Base-by-base conservation (phyloP, 192 early-diverging fungal species). In the Gryganskiella cystojenkinii region DNA sequence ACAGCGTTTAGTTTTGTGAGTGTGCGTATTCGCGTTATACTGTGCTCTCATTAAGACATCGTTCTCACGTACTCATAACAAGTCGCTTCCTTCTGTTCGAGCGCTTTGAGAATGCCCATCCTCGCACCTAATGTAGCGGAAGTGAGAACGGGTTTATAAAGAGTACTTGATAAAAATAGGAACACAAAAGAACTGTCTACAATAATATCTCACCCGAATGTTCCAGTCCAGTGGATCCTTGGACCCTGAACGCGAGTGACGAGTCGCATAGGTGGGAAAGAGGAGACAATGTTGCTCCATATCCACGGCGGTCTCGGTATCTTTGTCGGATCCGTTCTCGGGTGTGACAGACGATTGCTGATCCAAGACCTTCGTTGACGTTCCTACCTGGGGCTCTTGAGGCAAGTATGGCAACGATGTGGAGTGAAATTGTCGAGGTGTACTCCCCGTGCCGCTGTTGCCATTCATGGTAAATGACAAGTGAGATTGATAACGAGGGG, bases 231-330 rank as follows among this genome's bases (percentile, higher is more conserved):
- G 56, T 37, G 74, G 74, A 25, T 78, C 74, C 53, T 69, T 78
- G 31, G 74, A 69, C 14, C 67, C 74, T 78, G 60, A 78, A 17
- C 67, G 66, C 11, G 76, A 67, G n/a, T 63, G 56, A 19, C 64
- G 57, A 35, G 68, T 81, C 5, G 84, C 84, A 61, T 85, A 85
- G 8, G 84, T 85, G n/a, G 84, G 84, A 25, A 83, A 83, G 33
- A 85, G 34, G 8, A 85, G 61, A 27, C 84, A 85, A 35, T 85
- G 80, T 25, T 81, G 70, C 49, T 64, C 71, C 0, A 70, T 20
- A 59, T 74, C 71, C 19, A 56, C 20, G 0, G 19, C 1, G 13
- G 30, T 55, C n/a, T 67, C 58, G 3, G 37, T 22, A 4, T 24
- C n/a, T n/a, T 61, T 20, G n/a, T 20, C 27, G 14, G 5, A 50